Conservation (phyloP, 106 monocot genomes). For the Ottelia alismoides region DNA sequence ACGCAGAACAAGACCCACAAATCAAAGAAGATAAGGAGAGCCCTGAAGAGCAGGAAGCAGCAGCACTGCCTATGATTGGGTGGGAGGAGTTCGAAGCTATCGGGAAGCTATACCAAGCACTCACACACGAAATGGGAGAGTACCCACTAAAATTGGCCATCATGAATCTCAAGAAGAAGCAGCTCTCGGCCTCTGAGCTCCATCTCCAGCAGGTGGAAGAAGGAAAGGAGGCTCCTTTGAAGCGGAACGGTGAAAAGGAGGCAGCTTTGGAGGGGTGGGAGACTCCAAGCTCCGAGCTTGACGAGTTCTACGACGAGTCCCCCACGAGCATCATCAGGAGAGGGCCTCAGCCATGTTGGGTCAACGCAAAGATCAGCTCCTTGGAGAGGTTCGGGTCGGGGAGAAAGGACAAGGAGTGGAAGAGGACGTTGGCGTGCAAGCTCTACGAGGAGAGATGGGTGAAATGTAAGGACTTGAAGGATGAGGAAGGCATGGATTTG, state of each 20-base stretch:
- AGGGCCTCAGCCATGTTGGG: no score
- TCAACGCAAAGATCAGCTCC: no score
- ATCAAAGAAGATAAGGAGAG: neutral
- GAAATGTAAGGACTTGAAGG: conserved; percentile 22
- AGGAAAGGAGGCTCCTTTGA: neutral
- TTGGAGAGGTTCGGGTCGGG: conserved; percentile 32
- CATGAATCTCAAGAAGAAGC: conserved; percentile 3
- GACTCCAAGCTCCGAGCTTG: neutral
- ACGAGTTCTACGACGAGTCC: neutral
- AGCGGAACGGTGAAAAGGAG: neutral
- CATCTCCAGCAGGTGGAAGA: no score
- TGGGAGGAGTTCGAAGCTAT: conserved; percentile 17
- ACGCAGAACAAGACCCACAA: neutral
- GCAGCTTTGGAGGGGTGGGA: neutral
- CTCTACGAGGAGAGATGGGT: conserved; percentile 49
- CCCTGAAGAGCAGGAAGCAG: neutral
- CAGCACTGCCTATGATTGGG: neutral
- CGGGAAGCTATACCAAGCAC: conserved; percentile 9
- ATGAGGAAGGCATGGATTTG: conserved; percentile 66
- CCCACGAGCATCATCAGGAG: no score
- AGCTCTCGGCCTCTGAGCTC: neutral
- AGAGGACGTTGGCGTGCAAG: conserved; percentile 74
- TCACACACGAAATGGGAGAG: conserved; percentile 11
- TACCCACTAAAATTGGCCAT: conserved; percentile 8
- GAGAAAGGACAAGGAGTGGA: conserved; percentile 70